Percentiles rank a stretch among this genome's conserved stretches.
phyloP scores from a whole-genome alignment of 495 filamentous ascomycete genomes.

The Penicillium paxilli region DNA sequence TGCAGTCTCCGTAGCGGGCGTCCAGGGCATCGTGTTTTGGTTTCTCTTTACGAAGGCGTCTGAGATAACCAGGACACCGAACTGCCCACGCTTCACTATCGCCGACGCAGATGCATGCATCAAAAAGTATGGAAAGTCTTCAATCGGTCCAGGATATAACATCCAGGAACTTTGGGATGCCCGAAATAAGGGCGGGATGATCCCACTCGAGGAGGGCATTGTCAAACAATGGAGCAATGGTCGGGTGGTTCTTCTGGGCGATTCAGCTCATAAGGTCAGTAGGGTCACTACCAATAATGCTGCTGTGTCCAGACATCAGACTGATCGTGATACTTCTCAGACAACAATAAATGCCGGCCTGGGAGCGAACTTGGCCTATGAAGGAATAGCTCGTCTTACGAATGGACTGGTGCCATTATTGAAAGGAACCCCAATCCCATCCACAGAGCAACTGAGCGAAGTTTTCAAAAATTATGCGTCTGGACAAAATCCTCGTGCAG shows the following conservation, averaged over 20 bases:
- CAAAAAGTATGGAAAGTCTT: constrained; percentile 10
- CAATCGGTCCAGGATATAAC: constrained; percentile 19
- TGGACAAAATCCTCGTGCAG: constrained; percentile 10
- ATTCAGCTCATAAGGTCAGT: constrained; percentile 21
- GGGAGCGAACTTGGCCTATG: constrained; percentile 17
- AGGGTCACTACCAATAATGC: background rate
- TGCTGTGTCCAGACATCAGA: no score
- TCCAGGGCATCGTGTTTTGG: constrained; percentile 22
- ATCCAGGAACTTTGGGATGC: constrained; percentile 19
- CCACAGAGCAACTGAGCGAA: constrained; percentile 6
- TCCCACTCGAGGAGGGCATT: constrained; percentile 22
- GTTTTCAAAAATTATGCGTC: constrained; percentile 8
- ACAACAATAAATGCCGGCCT: constrained; percentile 17
- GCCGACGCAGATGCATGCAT: constrained; percentile 11
- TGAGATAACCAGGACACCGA: constrained; percentile 11
- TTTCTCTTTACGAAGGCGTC: constrained; percentile 16
- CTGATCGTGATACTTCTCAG: background rate
- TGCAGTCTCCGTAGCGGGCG: constrained; percentile 11
- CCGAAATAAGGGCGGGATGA: constrained; percentile 16
- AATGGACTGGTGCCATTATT: constrained; percentile 14
- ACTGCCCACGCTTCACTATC: constrained; percentile 10
- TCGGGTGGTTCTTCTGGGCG: constrained; percentile 20
- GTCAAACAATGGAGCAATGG: constrained; percentile 16
- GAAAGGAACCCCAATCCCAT: constrained; percentile 4
- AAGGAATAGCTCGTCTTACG: constrained; percentile 14